Base-by-base conservation (phyloP, 2,329 filamentous ascomycete genomes). In the Reticulascus tulasneorum region DNA sequence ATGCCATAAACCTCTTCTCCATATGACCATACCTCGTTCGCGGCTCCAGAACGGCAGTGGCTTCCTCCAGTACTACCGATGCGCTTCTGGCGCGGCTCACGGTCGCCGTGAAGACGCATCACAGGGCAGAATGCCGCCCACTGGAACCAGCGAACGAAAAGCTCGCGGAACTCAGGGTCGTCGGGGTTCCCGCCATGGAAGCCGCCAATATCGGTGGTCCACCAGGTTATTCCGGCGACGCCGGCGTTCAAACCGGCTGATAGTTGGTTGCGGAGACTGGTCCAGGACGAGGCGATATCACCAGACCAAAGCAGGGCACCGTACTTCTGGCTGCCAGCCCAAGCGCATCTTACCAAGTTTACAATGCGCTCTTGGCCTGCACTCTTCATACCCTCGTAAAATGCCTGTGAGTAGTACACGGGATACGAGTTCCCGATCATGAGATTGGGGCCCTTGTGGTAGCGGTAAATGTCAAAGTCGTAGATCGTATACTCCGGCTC, bases 181-280 rank as follows among this genome's bases (percentile, higher is more conserved):
- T 62, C 53, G 0, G 78, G 75, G 41, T 79, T 66, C 0, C 80
- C 80, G 6, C 79, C 79, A 48, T 84, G 79, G 49, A 85, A 84
- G 1, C 81, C 81, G 2, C 81, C 80, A 34, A 84, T 84, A 47
- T 84, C 80, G 1, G 79, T 84, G 0, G 80, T 84, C 77, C 77
- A 84, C 79, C 79, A 83, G 0, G 77, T 71, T 9, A 84, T 66
- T 0, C 80, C 80, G 0, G 77, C 66, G 5, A 84, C 58, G 0
- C 77, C 80, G 73, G 82, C 82, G 50, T 81, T 80, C 15, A 84
- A 59, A 0, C 80, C 80, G 0, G 80, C 79, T 0, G 75, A 66
- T 3, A 84, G 59, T 51, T 84, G 78, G 39, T 75, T 69, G 4
- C 74, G 67, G 30, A 83, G 64, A 18, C 67, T 76, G 3, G 54